These are phyloP conservation scores for Ailanthus altissimus DNA, from an alignment of 345 rosid genomes.

Conservation along the genomic window DNA sequence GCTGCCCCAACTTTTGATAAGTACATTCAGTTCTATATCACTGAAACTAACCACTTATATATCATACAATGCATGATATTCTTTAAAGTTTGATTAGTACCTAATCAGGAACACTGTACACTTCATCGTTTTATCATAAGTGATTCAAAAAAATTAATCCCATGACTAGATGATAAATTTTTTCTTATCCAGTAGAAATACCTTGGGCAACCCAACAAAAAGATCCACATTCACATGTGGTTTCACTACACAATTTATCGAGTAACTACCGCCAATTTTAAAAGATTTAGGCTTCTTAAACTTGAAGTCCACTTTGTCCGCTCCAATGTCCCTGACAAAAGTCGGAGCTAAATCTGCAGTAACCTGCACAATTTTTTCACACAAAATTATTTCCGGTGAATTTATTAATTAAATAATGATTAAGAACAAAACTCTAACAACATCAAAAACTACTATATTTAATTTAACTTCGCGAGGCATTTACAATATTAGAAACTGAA, in stretches of 20 bases:
- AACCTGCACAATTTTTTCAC: constrained; percentile 43
- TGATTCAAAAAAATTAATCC: constrained; percentile 1
- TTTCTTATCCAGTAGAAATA: constrained; percentile 7
- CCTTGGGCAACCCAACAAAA: constrained; percentile 80
- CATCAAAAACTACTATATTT: not conserved
- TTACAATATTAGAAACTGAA: not conserved
- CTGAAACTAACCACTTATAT: not conserved
- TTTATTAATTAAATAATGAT: not conserved
- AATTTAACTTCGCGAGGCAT: not conserved
- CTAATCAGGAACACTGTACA: not conserved
- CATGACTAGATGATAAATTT: not conserved
- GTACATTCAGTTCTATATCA: not conserved
- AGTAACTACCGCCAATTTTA: constrained; percentile 75
- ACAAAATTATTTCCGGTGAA: not conserved
- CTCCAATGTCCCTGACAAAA: constrained; percentile 74
- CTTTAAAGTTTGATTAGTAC: not conserved
- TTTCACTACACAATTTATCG: constrained; percentile 57
- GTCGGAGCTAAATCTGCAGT: constrained; percentile 57
- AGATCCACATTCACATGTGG: constrained; percentile 69
- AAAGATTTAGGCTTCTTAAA: constrained; percentile 69
- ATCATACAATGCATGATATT: not conserved
- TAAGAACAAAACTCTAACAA: not conserved
- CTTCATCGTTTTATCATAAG: constrained; percentile 2
- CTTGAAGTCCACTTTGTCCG: constrained; percentile 76
- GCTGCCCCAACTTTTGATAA: not conserved